Conservation (phyloP, 1,284 basidiomycete species). For the Ganoderma boninense region DNA sequence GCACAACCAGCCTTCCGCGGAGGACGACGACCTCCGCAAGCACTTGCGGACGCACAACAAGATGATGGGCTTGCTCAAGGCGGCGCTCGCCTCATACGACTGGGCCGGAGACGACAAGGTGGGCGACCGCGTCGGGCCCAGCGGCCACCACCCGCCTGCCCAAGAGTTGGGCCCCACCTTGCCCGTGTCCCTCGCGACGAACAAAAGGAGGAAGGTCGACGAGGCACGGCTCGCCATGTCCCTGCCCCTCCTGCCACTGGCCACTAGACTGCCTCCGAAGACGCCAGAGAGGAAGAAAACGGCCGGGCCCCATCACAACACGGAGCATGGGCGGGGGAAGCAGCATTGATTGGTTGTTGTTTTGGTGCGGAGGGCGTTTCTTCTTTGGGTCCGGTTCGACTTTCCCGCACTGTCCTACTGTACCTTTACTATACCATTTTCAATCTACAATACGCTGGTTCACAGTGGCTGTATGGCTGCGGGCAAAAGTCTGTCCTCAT, state of each 20-base stretch:
- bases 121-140: neutral
- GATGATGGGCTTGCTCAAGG: neutral
- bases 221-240: neutral
- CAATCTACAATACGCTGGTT: no score
- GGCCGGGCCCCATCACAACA: neutral
- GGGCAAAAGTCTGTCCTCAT: neutral
- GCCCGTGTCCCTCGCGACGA: neutral
- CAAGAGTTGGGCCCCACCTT: neutral
- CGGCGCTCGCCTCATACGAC: neutral
- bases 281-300: neutral
- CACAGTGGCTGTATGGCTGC: neutral
- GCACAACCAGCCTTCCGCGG: neutral
- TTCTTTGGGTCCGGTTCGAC: no score
- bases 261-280: neutral
- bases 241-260: neutral
- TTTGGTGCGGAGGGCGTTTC: neutral
- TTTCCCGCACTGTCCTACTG: no score
- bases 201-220: neutral
- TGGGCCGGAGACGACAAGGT: constrained; percentile 1
- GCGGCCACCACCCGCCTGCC: neutral
- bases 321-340: neutral
- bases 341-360: neutral
- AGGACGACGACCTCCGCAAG: neutral
- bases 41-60: neutral
- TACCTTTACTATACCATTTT: no score